Evolutionary conservation across 2,329 filamentous ascomycete genomes (phyloP).

Genomic region (Lachnellula subtilissima): DNA sequence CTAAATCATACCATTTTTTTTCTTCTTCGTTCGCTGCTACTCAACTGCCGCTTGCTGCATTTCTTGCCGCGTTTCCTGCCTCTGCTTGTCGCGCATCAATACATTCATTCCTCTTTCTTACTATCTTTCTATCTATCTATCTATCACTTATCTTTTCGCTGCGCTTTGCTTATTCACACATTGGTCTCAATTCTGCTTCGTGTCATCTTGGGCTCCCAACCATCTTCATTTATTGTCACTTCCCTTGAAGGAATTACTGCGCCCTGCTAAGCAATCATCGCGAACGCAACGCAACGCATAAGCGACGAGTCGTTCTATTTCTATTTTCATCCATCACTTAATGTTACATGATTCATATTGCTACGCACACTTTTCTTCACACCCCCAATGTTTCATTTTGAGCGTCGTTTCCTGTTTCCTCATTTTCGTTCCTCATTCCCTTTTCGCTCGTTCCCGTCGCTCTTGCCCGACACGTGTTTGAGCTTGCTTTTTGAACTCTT

Average conservation of each 20-base stretch:
- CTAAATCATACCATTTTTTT: neutral
- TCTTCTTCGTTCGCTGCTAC: neutral
- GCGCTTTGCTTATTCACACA: neutral
- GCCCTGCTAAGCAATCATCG: slow-evolving; percentile 16
- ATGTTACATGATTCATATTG: slow-evolving; percentile 7
- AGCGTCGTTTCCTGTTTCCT: neutral
- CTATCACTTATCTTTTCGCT: neutral
- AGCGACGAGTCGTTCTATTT: slow-evolving; percentile 16
- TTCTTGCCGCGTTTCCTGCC: neutral
- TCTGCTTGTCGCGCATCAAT: neutral
- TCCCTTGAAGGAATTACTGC: slow-evolving; percentile 11
- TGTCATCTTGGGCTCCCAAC: slow-evolving; percentile 8
- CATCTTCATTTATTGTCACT: slow-evolving; percentile 3
- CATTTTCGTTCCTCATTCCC: neutral
- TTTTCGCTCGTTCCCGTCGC: neutral
- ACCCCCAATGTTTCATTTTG: slow-evolving; percentile 7
- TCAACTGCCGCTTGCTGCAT: neutral
- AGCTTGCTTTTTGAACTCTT: slow-evolving; percentile 10
- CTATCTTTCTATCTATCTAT: neutral
- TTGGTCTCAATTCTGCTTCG: neutral
- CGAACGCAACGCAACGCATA: slow-evolving; percentile 16
- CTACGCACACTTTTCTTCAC: slow-evolving; percentile 2
- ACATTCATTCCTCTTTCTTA: neutral
- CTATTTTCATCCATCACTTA: slow-evolving; percentile 7
- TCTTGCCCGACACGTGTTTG: slow-evolving; percentile 19